Evolutionary conservation across 352 stramenopile genomes (phyloP), one percentile per base, ranked within the genome.

Genomic region (Phytophthora kernoviae): DNA sequence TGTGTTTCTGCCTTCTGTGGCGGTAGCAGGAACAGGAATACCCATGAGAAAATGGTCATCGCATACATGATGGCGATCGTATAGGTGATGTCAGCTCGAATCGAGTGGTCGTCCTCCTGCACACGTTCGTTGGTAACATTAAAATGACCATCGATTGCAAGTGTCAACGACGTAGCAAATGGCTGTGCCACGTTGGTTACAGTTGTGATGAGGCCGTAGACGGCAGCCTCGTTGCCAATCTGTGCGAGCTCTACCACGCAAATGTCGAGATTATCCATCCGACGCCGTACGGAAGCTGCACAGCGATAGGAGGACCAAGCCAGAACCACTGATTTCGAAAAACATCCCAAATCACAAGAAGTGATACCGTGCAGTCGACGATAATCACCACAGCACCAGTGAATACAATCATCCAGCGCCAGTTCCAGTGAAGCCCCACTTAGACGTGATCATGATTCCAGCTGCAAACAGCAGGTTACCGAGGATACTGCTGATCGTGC

Each of bases 201-300:
- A 3, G 46, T 67, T 1, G 63, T 67, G 20, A 67, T 41, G 12
- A 71, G 33, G 6, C 62, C 62, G 17, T 71, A 71, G 4, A 71
- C 50, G 5, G 57, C 62, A 8, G 27, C 62, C 18, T 71, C 62
- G 22, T 71, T 71, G 30, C 62, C 62, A 2, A 65, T 9, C 7
- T 45, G 27, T 1, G 52, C 33, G 5, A 71, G 51, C 39, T 71
- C 62, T 0, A 71, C 62, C 11, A 68, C 46, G n/a, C 33, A 47
- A 61, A 72, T 2, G 49, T 65, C 4, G 60, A 56, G 11, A 84
- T 68, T 39, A 84, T 79, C 49, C 75, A 81, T 10, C 69, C 58
- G 7, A 81, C 63, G 18, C 75, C 71, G 41, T 68, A 61, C 14
- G 71, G 71, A 7, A 84, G 44, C 41, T 79, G 59, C 14, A 78